These are phyloP conservation scores for Mycosphaerella sp. DNA, from an alignment of 2,329 filamentous ascomycete genomes.

Conservation along the genomic window DNA sequence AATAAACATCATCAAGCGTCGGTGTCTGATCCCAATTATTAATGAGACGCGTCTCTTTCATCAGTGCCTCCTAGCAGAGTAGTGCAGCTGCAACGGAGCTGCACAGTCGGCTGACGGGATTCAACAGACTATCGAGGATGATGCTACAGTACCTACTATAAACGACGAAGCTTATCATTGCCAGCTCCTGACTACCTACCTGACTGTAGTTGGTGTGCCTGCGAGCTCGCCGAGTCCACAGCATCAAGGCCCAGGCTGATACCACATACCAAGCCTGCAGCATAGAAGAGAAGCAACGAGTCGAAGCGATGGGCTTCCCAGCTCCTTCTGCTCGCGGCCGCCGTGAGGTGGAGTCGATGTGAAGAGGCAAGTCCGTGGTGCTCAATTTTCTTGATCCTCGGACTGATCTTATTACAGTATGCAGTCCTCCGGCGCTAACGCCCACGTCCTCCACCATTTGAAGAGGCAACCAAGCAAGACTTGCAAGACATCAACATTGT, in stretches of 20 bases:
- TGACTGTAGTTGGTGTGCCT: background rate
- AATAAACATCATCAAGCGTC: background rate
- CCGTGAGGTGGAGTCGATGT: background rate
- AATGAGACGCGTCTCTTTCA: no score
- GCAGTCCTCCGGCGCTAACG: background rate
- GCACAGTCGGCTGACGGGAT: background rate
- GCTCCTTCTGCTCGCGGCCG: background rate
- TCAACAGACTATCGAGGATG: background rate
- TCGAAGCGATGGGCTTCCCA: conserved; percentile 6
- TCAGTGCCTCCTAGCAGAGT: no score
- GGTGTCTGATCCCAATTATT: no score
- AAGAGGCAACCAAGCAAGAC: background rate
- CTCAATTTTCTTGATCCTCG: conserved; percentile 10
- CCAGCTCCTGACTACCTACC: background rate
- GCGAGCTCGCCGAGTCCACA: conserved; percentile 8
- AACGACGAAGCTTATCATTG: background rate
- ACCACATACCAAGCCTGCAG: background rate
- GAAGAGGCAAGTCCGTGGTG: conserved; percentile 3
- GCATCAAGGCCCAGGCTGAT: background rate
- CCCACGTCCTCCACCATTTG: background rate
- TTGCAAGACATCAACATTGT: background rate
- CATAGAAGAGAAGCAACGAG: conserved; percentile 4
- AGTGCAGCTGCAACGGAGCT: background rate
- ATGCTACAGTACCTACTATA: background rate
- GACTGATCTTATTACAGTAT: background rate